Evolutionary conservation across 2,329 filamentous ascomycete genomes (phyloP).

Genomic region (Dothideomycetes sp.): DNA sequence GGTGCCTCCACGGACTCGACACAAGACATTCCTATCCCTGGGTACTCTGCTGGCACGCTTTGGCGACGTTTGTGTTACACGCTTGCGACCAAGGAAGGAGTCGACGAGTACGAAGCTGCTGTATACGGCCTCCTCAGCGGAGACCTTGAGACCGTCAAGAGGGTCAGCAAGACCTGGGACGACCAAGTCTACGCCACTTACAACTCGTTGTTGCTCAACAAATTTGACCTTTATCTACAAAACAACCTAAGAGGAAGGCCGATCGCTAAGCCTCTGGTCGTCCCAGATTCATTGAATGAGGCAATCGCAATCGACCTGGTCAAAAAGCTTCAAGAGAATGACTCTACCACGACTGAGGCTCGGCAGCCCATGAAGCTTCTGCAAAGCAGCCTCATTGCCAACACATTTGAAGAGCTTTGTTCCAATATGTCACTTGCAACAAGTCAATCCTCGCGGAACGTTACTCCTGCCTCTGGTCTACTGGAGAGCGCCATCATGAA

Average conservation of each 20-base stretch:
- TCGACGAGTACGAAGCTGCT: constrained; percentile 71
- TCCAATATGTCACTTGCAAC: constrained; percentile 33
- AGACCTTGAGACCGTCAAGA: constrained; percentile 65
- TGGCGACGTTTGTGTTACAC: constrained; percentile 73
- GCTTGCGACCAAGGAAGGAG: constrained; percentile 54
- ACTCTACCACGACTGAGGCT: constrained; percentile 47
- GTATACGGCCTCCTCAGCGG: constrained; percentile 87
- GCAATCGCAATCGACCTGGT: constrained; percentile 33
- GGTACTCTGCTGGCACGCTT: constrained; percentile 35
- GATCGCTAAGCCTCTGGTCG: no score
- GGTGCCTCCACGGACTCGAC: constrained; percentile 50
- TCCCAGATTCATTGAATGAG: no score
- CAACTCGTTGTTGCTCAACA: constrained; percentile 69
- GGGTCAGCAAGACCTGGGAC: constrained; percentile 69
- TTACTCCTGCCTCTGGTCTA: not conserved
- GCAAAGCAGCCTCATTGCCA: constrained; percentile 63
- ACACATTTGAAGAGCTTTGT: constrained; percentile 37
- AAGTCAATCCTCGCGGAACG: constrained; percentile 21
- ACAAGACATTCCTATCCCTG: constrained; percentile 25
- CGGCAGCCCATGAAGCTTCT: constrained; percentile 60
- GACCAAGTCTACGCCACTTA: constrained; percentile 81
- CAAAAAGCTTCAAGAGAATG: constrained; percentile 45
- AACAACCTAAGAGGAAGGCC: constrained; percentile 43
- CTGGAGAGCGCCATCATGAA: constrained; percentile 22
- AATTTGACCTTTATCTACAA: constrained; percentile 64